Percentiles rank a stretch among this genome's conserved stretches.
These are phyloP conservation scores for Nakazawaea populi DNA, from an alignment of 805 yeast genomes.

Conservation along the genomic window DNA sequence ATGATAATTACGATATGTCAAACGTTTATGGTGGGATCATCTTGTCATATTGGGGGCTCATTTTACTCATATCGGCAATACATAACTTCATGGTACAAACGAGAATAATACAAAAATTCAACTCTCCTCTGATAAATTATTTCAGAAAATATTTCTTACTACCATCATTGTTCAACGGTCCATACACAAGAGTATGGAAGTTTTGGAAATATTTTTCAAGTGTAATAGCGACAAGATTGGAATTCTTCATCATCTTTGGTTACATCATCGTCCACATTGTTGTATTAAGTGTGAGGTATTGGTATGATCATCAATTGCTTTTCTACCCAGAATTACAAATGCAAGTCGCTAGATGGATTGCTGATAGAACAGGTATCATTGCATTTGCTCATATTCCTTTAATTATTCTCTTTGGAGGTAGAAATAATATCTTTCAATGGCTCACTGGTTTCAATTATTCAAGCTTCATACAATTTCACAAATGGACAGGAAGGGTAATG, in stretches of 20 bases:
- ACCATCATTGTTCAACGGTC: slow-evolving; percentile 31
- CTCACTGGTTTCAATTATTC: slow-evolving; percentile 37
- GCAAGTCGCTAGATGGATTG: background rate
- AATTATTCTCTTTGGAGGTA: slow-evolving; percentile 40
- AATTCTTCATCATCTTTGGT: slow-evolving; percentile 21
- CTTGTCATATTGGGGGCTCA: slow-evolving; percentile 31
- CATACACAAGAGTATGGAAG: slow-evolving; percentile 5
- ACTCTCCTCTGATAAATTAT: slow-evolving; percentile 25
- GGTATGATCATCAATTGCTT: slow-evolving; percentile 5
- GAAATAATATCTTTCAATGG: slow-evolving; percentile 37
- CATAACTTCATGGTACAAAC: slow-evolving; percentile 25
- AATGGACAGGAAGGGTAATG: slow-evolving; percentile 54
- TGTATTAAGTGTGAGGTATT: slow-evolving; percentile 15
- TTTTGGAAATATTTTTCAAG: slow-evolving; percentile 14
- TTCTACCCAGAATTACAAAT: background rate
- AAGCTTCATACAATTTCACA: slow-evolving; percentile 52
- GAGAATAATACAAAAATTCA: slow-evolving; percentile 22
- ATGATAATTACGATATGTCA: slow-evolving; percentile 21
- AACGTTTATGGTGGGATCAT: slow-evolving; percentile 29
- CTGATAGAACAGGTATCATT: slow-evolving; percentile 33
- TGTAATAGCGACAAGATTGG: slow-evolving; percentile 27
- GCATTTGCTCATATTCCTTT: slow-evolving; percentile 35
- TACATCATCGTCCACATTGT: slow-evolving; percentile 20
- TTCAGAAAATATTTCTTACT: slow-evolving; percentile 28
- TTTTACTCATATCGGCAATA: slow-evolving; percentile 30